These are phyloP conservation scores for Xylariaceae sp. DNA, from an alignment of 2,329 filamentous ascomycete species.

Conservation along the genomic window DNA sequence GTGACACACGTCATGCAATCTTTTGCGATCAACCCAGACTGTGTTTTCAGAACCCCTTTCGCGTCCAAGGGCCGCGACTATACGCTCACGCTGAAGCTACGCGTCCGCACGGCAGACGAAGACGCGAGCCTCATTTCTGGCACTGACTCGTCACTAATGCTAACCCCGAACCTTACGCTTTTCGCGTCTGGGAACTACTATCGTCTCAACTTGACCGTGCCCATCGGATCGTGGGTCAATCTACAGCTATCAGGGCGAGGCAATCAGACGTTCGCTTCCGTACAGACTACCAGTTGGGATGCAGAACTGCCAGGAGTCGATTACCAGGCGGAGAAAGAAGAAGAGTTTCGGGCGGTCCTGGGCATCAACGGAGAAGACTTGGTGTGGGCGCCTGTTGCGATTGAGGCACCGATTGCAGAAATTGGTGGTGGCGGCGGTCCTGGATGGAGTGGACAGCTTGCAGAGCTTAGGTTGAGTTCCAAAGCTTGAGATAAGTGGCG, in stretches of 20 bases:
- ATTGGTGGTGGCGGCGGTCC: constrained; percentile 31
- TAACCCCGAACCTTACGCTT: constrained; percentile 36
- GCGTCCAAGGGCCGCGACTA: constrained; percentile 54
- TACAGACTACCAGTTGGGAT: constrained; percentile 11
- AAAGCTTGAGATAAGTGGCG: constrained; percentile 12
- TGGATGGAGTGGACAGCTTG: constrained; percentile 32
- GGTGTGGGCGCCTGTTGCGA: constrained; percentile 40
- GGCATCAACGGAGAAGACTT: constrained; percentile 39
- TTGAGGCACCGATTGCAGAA: constrained; percentile 41
- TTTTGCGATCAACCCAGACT: constrained; percentile 33
- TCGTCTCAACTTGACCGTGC: constrained; percentile 32
- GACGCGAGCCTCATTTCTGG: constrained; percentile 41
- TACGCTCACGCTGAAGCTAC: constrained; percentile 45
- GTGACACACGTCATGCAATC: constrained; percentile 21
- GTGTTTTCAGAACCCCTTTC: constrained; percentile 44
- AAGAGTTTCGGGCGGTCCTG: constrained; percentile 40
- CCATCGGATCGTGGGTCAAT: constrained; percentile 27
- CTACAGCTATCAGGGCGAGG: constrained; percentile 29
- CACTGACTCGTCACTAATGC: constrained; percentile 39
- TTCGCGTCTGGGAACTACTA: constrained; percentile 35
- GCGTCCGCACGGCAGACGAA: constrained; percentile 21
- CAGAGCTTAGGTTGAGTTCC: constrained; percentile 28
- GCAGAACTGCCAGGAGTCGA: constrained; percentile 9
- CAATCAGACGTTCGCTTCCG: constrained; percentile 30
- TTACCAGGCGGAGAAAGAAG: constrained; percentile 25